Evolutionary conservation across 2,329 filamentous ascomycete species (phyloP).

Genomic region (Pyrenochaeta sp.): DNA sequence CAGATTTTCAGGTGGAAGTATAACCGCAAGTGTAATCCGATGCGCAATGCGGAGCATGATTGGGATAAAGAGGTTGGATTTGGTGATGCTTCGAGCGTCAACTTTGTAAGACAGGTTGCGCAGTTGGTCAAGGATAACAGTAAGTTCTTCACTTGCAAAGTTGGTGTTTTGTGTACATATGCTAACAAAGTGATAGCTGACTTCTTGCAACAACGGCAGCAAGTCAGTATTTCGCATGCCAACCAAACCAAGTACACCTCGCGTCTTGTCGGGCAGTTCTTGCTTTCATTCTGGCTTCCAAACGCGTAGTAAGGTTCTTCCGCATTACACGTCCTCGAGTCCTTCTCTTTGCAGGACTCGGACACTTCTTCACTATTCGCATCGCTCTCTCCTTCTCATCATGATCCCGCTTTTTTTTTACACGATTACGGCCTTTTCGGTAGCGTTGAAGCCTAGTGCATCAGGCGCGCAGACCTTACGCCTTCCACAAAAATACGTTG

Average conservation of each 20-base stretch:
- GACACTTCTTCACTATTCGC: not conserved
- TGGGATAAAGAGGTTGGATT: conserved; percentile 50
- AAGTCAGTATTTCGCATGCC: conserved; percentile 47
- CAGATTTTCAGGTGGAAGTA: conserved; percentile 60
- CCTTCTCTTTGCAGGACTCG: not conserved
- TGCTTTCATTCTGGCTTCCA: conserved; percentile 49
- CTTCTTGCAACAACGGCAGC: conserved; percentile 49
- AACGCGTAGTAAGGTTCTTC: conserved; percentile 9
- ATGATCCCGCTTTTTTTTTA: not conserved
- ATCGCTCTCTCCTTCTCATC: not conserved
- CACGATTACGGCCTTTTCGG: not conserved
- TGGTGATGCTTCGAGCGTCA: conserved; percentile 43
- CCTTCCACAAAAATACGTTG: not conserved
- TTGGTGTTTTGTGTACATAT: not conserved
- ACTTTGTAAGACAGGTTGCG: conserved; percentile 50
- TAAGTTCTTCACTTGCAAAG: conserved; percentile 32
- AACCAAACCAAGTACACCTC: conserved; percentile 54
- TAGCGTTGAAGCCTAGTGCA: not conserved
- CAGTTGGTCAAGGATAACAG: conserved; percentile 54
- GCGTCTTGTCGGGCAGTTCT: conserved; percentile 54
- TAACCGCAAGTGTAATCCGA: conserved; percentile 53
- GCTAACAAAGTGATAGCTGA: conserved; percentile 42
- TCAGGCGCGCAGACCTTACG: not conserved
- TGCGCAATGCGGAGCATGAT: conserved; percentile 48
- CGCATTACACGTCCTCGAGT: not conserved